Base-by-base conservation (phyloP, 1,284 basidiomycete species). In the Fomitopsis pinicola region DNA sequence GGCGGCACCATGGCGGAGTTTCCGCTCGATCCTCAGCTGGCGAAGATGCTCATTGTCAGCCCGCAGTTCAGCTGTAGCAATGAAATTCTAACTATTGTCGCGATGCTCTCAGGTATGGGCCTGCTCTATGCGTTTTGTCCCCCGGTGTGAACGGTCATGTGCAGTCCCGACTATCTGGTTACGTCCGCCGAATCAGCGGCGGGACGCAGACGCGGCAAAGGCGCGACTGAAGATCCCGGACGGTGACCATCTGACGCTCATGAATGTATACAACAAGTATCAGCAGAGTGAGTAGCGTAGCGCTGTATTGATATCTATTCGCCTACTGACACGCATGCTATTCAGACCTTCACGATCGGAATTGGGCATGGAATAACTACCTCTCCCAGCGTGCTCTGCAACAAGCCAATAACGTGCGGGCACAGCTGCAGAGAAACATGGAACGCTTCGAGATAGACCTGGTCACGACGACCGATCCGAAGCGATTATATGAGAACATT, bases 1-100 rank as follows among this genome's bases (percentile, higher is more conserved):
- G 97, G 97, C 14, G 80, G 79, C 53, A 92, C 96, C 63, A 98
- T 99, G 97, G 97, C 97, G 12, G 96, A 98, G 67, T 98, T 99
- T 78, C 97, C 97, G 15, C 82, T 99, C 33, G 97, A 99, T 73
- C 97, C 97, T 9, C 59, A 92, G 86, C 84, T 98, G 66, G 88
- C 97, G 50, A 97, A 98, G 77, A 92, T 97, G 87, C 84, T 99
- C 60, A 95, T 98, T 64, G 86, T 89, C 64, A 96, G 93, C 70
- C 92, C 95, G 14, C 94, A 98, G 73, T 98, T 98, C 80, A 88
- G 88, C 62, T 99, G 97, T 77, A 95, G 92, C 65, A 96, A 98
- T 71, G 97, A 99, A 74, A 92, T 98, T 58, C 77, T 99, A 60
- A 95, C 92, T 0, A 94, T 99, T 61, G 94, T 94, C 1, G 92